Conservation (phyloP, 805 yeast genomes). For the Torulaspora maleeae region DNA sequence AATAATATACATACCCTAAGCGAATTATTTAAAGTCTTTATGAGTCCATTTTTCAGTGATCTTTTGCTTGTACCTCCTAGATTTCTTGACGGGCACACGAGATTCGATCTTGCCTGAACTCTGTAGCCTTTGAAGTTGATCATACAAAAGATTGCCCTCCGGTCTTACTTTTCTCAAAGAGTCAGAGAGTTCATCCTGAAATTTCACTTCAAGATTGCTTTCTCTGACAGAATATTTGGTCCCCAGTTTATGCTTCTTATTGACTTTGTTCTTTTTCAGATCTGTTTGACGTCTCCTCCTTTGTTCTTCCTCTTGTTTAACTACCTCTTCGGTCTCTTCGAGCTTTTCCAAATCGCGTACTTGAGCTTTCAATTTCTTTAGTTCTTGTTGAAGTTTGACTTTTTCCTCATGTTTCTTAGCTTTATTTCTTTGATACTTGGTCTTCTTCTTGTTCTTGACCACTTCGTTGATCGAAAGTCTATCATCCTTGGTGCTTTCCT, state of each 20-base stretch:
- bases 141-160: constrained; percentile 82
- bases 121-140: constrained; percentile 76
- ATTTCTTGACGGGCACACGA: constrained; percentile 58
- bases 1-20: constrained; percentile 3
- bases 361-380: constrained; percentile 56
- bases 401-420: constrained; percentile 60
- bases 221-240: constrained; percentile 46
- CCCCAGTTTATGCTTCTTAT: constrained; percentile 39
- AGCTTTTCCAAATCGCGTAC: constrained; percentile 53
- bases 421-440: constrained; percentile 70
- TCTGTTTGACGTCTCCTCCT: constrained; percentile 12
- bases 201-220: constrained; percentile 63
- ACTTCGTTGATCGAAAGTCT: constrained; percentile 69
- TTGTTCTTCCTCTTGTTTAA: constrained; percentile 14
- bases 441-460: constrained; percentile 64
- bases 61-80: constrained; percentile 66
- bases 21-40: constrained; percentile 68
- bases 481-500: constrained; percentile 30
- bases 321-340: constrained; percentile 36
- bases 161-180: constrained; percentile 81
- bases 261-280: constrained; percentile 20
- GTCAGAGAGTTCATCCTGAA: constrained; percentile 82
- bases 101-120: constrained; percentile 83
- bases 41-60: constrained; percentile 89
- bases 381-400: constrained; percentile 48